These are phyloP conservation scores for Metschnikowia colocasiae DNA, from an alignment of 805 yeast genomes.

Conservation along the genomic window DNA sequence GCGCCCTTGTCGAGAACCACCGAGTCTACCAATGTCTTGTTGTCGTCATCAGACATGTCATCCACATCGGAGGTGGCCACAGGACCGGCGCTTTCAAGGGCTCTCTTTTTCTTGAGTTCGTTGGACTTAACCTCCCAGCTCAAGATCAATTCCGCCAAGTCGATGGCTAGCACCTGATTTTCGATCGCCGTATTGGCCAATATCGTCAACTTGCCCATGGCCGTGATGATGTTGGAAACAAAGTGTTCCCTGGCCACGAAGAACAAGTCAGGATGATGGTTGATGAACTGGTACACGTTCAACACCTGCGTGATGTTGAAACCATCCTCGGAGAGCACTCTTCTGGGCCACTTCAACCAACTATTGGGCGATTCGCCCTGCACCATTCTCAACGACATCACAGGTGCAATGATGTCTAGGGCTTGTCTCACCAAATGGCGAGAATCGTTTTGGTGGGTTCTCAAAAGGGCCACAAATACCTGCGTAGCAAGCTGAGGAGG, in stretches of 20 bases:
- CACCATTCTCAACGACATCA: slow-evolving; percentile 63
- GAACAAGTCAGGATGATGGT: slow-evolving; percentile 79
- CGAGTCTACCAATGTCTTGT: slow-evolving; percentile 4
- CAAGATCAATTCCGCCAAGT: slow-evolving; percentile 78
- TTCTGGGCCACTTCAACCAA: slow-evolving; percentile 94
- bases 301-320: slow-evolving; percentile 81
- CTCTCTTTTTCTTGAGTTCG: slow-evolving; percentile 12
- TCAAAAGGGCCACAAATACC: slow-evolving; percentile 82
- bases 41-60: slow-evolving; percentile 1
- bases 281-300: slow-evolving; percentile 84
- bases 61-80: neutral
- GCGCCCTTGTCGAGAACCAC: neutral
- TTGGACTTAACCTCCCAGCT: slow-evolving; percentile 73
- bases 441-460: slow-evolving; percentile 83
- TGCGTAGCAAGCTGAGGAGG: slow-evolving; percentile 86
- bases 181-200: slow-evolving; percentile 74
- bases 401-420: slow-evolving; percentile 83
- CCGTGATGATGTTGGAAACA: slow-evolving; percentile 81
- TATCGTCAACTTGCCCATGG: slow-evolving; percentile 86
- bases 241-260: slow-evolving; percentile 85
- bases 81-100: neutral
- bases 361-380: slow-evolving; percentile 50
- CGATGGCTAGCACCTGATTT: slow-evolving; percentile 82
- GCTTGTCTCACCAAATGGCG: slow-evolving; percentile 82
- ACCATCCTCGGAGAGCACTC: slow-evolving; percentile 88